phyloP scores from a whole-genome alignment of 192 early-diverging fungal genomes.

The Rhizophagus clarus region DNA sequence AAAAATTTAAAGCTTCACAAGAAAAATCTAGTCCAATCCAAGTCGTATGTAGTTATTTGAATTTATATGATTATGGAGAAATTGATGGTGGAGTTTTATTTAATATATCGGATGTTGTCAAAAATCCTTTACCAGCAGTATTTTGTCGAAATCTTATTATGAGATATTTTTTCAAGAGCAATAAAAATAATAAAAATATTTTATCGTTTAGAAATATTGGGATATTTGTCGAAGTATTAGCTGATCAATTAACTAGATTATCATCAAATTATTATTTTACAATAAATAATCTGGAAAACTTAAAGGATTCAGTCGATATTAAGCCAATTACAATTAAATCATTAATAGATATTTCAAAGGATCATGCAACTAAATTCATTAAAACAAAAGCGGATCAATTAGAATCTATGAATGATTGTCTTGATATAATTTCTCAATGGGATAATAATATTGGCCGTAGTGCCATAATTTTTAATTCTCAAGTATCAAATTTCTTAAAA shows the following conservation, averaged over 20 bases:
- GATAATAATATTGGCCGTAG: not conserved
- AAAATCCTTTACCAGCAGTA: not conserved
- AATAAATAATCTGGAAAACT: not conserved
- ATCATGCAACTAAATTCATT: not conserved
- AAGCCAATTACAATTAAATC: not conserved
- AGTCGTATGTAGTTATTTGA: constrained; percentile 19
- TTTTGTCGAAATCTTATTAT: constrained; percentile 7
- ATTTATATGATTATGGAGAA: not conserved
- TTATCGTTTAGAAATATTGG: constrained; percentile 17
- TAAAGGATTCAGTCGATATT: not conserved
- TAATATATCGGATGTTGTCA: not conserved
- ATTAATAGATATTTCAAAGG: constrained; percentile 5
- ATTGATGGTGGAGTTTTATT: not conserved
- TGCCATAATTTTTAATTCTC: constrained; percentile 1
- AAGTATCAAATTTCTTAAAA: not conserved
- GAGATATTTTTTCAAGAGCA: constrained; percentile 8
- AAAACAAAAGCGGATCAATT: not conserved
- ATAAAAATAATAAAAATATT: not conserved
- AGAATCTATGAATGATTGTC: not conserved
- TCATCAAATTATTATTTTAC: constrained; percentile 12
- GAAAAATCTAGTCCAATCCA: constrained; percentile 23
- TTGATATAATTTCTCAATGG: not conserved
- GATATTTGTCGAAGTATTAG: constrained; percentile 11
- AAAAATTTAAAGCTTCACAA: constrained; percentile 4
- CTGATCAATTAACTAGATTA: constrained; percentile 27